These are phyloP conservation scores for Caloboletus inedulis DNA, from an alignment of 1,284 basidiomycete species.

Conservation along the genomic window DNA sequence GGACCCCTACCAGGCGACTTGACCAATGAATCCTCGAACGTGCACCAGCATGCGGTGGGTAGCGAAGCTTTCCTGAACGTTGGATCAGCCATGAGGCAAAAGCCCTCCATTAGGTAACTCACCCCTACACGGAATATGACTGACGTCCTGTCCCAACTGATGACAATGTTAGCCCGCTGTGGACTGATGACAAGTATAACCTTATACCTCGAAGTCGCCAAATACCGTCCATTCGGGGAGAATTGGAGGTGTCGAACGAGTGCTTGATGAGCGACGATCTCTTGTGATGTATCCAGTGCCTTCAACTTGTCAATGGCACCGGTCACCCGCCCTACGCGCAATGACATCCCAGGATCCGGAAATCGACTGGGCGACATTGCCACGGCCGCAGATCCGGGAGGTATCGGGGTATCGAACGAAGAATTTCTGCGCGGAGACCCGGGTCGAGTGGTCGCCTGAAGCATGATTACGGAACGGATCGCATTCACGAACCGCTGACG, in stretches of 20 bases:
- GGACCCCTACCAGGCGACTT: slow-evolving; percentile 67
- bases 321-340: slow-evolving; percentile 53
- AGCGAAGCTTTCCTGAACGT: slow-evolving; percentile 49
- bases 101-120: slow-evolving; percentile 23
- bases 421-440: slow-evolving; percentile 32
- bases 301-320: slow-evolving; percentile 57
- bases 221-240: slow-evolving; percentile 39
- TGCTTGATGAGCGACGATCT: slow-evolving; percentile 36
- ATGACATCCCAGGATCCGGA: slow-evolving; percentile 40
- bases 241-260: slow-evolving; percentile 41
- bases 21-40: slow-evolving; percentile 70
- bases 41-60: slow-evolving; percentile 68
- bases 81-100: slow-evolving; percentile 17
- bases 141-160: slow-evolving; percentile 74
- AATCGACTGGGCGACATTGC: slow-evolving; percentile 36
- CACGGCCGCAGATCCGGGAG: slow-evolving; percentile 25
- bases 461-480: slow-evolving; percentile 49
- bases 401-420: slow-evolving; percentile 29
- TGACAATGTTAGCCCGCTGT: slow-evolving; percentile 10
- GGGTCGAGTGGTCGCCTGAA: slow-evolving; percentile 36
- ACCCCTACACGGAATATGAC: slow-evolving; percentile 71
- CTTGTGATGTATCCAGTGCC: slow-evolving; percentile 54
- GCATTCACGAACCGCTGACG: slow-evolving; percentile 40
- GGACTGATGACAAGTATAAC: background rate
- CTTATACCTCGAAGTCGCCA: slow-evolving; percentile 37